Conservation (phyloP, 2,329 filamentous ascomycete species). For the Diaporthe sp. region DNA sequence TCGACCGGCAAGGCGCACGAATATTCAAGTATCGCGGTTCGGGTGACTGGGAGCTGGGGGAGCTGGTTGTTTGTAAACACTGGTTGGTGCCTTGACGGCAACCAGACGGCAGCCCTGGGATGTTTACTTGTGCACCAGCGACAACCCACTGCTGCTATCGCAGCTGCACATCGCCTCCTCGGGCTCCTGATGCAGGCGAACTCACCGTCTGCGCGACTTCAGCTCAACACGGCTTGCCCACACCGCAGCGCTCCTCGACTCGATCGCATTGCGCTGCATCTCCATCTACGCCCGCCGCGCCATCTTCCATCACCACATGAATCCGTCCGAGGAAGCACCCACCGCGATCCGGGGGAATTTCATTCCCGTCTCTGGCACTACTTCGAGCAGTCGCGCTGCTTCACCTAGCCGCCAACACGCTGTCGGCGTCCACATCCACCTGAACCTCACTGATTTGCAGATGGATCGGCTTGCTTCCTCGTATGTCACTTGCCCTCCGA, state of each 20-base stretch:
- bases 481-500: conserved; percentile 49
- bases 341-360: conserved; percentile 55
- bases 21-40: neutral
- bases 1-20: neutral
- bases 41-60: neutral
- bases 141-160: neutral
- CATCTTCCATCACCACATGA: conserved; percentile 32
- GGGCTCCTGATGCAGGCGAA: too few relatives aligned
- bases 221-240: neutral
- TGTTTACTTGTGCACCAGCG: neutral
- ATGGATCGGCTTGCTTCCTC: conserved; percentile 62
- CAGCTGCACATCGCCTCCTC: neutral
- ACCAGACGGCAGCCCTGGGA: neutral
- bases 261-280: neutral
- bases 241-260: neutral
- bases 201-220: neutral
- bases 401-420: conserved; percentile 53
- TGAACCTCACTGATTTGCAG: conserved; percentile 63
- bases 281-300: neutral
- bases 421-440: conserved; percentile 59
- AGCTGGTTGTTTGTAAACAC: neutral
- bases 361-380: conserved; percentile 51
- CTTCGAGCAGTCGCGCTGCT: conserved; percentile 47
- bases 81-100: neutral
- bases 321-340: conserved; percentile 39